Conservation (phyloP, 192 early-diverging fungal species). For the Coemansia sp. region DNA sequence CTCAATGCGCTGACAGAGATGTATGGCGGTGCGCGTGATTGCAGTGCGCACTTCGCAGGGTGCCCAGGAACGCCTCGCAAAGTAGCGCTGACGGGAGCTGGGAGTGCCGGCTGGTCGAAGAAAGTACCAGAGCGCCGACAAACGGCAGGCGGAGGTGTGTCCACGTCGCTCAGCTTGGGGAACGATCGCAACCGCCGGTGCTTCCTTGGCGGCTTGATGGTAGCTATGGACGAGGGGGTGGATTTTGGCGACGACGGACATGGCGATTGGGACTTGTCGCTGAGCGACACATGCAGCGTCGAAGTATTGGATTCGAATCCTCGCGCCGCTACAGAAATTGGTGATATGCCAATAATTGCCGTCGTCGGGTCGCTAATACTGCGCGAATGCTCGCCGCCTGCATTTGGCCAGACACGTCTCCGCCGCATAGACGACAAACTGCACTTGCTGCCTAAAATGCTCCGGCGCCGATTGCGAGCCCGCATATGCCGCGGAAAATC, state of each 20-base stretch:
- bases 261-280: not conserved
- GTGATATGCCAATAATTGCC: slow-evolving; percentile 16
- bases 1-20: slow-evolving; percentile 31
- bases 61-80: slow-evolving; percentile 39
- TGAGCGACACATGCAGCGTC: not conserved
- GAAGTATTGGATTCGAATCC: not conserved
- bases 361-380: slow-evolving; percentile 42
- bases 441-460: slow-evolving; percentile 44
- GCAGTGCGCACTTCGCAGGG: slow-evolving; percentile 6
- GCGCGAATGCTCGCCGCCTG: slow-evolving; percentile 27
- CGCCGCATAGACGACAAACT: slow-evolving; percentile 40
- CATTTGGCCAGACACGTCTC: slow-evolving; percentile 10
- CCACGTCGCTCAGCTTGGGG: slow-evolving; percentile 16
- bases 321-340: not conserved
- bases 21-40: slow-evolving; percentile 16
- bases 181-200: slow-evolving; percentile 6
- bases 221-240: slow-evolving; percentile 6
- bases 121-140: not conserved
- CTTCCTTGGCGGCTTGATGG: slow-evolving; percentile 3
- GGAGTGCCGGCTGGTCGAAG: not conserved
- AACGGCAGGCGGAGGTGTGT: not conserved
- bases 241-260: not conserved
- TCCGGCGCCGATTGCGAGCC: slow-evolving; percentile 34
- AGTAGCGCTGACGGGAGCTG: not conserved
- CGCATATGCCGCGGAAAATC: slow-evolving; percentile 38